These are phyloP conservation scores for Fusarium sp. DNA, from an alignment of 2,329 filamentous ascomycete species.

Conservation along the genomic window DNA sequence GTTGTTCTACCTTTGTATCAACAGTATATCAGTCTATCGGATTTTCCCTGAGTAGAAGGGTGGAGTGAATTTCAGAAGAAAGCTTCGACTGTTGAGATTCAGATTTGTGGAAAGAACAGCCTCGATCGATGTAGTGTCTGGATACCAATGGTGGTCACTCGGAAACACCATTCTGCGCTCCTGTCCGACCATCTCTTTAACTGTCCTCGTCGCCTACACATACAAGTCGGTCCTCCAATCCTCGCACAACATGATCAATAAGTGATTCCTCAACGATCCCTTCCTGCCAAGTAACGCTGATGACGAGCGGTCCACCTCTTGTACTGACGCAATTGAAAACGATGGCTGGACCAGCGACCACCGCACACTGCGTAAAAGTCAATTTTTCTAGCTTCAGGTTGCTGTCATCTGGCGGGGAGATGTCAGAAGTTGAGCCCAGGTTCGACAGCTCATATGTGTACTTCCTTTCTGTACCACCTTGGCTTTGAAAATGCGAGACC, in stretches of 20 bases:
- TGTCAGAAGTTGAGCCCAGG: background rate
- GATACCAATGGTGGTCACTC: background rate
- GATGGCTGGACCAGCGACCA: conserved; percentile 17
- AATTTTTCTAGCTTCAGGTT: conserved; percentile 2
- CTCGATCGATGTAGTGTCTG: background rate
- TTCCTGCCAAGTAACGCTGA: conserved; percentile 20
- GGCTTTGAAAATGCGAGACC: background rate
- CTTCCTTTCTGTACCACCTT: background rate
- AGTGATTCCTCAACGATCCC: conserved; percentile 10
- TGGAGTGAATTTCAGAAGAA: too few relatives aligned
- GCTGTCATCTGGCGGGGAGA: fast-evolving
- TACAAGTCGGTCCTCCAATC: background rate
- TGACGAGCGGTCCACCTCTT: background rate
- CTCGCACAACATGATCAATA: background rate
- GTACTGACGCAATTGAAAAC: conserved; percentile 23
- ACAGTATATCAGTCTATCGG: too few relatives aligned
- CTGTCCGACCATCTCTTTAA: background rate
- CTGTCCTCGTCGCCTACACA: background rate
- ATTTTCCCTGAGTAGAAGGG: too few relatives aligned
- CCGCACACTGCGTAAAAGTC: conserved; percentile 18
- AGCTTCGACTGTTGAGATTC: too few relatives aligned
- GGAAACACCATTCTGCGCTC: background rate
- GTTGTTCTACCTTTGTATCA: too few relatives aligned
- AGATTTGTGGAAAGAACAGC: too few relatives aligned
- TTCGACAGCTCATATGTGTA: conserved; percentile 31